phyloP scores from a whole-genome alignment of 1,139 yeast species.

The Hyphopichia khmerensis region DNA sequence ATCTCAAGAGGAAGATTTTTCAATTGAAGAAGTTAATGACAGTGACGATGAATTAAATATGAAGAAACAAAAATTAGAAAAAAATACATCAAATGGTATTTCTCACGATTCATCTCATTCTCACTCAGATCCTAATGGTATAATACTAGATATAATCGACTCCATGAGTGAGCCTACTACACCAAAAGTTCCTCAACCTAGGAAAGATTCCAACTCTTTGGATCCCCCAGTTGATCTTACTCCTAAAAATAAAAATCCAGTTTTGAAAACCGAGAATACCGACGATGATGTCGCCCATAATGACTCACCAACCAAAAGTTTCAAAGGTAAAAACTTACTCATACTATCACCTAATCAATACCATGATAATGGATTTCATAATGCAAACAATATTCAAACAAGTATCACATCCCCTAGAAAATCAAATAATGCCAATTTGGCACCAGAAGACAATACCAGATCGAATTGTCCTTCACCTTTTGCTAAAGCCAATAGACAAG shows the following conservation, averaged over 20 bases:
- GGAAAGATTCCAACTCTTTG: constrained; percentile 9
- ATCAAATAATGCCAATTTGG: constrained; percentile 5
- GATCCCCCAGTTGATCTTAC: constrained; percentile 24
- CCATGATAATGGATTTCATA: constrained; percentile 36
- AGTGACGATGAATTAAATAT: constrained; percentile 35
- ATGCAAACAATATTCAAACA: constrained; percentile 7
- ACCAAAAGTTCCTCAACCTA: constrained; percentile 6
- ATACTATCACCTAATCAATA: constrained; percentile 44
- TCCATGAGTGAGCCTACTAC: constrained; percentile 14
- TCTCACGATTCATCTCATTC: background rate
- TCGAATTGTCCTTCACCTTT: constrained; percentile 40
- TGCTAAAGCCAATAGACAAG: constrained; percentile 47
- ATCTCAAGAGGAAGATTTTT: constrained; percentile 24
- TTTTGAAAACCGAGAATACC: background rate
- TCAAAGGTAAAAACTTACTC: constrained; percentile 32
- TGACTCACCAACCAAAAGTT: constrained; percentile 6
- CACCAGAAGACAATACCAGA: constrained; percentile 21
- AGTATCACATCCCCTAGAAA: constrained; percentile 4
- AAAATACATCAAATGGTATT: background rate
- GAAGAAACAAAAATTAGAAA: constrained; percentile 1
- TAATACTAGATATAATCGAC: constrained; percentile 18
- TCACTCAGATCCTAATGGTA: constrained; percentile 8
- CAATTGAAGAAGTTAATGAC: constrained; percentile 44
- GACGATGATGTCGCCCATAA: background rate
- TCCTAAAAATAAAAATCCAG: constrained; percentile 9